These are phyloP conservation scores for Torulaspora delbrueckii DNA, from an alignment of 805 yeast genomes.

Conservation along the genomic window DNA sequence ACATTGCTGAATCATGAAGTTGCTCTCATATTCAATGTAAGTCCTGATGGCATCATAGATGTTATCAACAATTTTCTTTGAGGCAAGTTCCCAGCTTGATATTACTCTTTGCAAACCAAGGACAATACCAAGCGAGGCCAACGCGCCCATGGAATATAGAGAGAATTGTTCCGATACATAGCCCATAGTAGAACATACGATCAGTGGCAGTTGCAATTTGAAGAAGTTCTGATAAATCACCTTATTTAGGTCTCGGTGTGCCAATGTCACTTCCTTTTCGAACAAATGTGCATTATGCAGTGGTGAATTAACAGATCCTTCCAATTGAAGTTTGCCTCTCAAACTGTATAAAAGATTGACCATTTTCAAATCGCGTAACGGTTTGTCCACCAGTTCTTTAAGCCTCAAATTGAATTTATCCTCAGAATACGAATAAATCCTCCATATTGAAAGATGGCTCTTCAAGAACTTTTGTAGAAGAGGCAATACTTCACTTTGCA, in stretches of 20 bases:
- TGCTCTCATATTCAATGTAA: conserved; percentile 15
- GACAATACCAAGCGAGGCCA: conserved; percentile 32
- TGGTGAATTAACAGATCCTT: conserved; percentile 13
- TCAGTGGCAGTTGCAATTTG: conserved; percentile 33
- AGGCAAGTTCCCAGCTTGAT: conserved; percentile 28
- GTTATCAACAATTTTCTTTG: conserved; percentile 7
- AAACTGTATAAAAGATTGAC: conserved; percentile 28
- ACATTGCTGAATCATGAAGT: conserved; percentile 4
- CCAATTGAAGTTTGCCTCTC: conserved; percentile 32
- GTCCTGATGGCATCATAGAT: conserved; percentile 14
- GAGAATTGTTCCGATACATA: conserved; percentile 29
- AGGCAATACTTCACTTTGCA: conserved; percentile 31
- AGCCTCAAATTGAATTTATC: conserved; percentile 27
- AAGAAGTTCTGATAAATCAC: conserved; percentile 27
- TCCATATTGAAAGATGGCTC: conserved; percentile 32
- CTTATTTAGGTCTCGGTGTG: conserved; percentile 29
- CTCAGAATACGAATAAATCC: conserved; percentile 32
- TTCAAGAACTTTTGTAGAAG: conserved; percentile 24
- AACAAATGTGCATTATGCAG: conserved; percentile 17
- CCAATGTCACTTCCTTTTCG: conserved; percentile 15
- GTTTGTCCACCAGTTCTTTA: conserved; percentile 26
- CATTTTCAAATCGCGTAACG: conserved; percentile 22
- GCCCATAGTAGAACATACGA: conserved; percentile 28
- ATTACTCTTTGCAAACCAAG: conserved; percentile 34
- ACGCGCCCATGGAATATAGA: conserved; percentile 32